Evolutionary conservation across 352 stramenopile species (phyloP).

Genomic region (Plasmopara muralis): DNA sequence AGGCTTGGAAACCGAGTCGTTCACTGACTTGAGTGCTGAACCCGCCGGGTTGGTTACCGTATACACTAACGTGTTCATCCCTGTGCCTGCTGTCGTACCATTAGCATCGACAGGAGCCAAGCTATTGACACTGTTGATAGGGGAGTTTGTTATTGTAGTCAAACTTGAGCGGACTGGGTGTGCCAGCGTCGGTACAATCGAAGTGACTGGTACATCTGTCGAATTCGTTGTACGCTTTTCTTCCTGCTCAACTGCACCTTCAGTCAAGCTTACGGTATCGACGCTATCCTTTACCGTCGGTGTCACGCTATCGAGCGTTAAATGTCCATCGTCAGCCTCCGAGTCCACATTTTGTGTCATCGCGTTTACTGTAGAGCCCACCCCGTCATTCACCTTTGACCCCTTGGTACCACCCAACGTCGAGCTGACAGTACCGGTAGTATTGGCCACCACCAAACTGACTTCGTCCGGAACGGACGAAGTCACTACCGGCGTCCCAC

Average conservation of each 20-base stretch:
- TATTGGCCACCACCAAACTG: not conserved
- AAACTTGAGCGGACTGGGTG: not conserved
- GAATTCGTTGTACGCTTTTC: not conserved
- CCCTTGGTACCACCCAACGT: not conserved
- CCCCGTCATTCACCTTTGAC: not conserved
- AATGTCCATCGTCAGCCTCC: too few species aligned
- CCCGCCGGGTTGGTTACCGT: not conserved
- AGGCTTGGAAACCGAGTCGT: not conserved
- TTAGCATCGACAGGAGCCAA: not conserved
- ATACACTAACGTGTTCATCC: not conserved
- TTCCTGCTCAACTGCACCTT: not conserved
- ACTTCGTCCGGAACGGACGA: not conserved
- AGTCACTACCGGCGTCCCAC: not conserved
- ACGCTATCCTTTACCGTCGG: not conserved
- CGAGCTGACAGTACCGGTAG: conserved; percentile 4
- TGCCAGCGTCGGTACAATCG: not conserved
- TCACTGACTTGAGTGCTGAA: too few species aligned
- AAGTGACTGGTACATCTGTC: not conserved
- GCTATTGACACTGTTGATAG: not conserved
- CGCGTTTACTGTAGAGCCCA: too few species aligned
- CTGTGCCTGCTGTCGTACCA: not conserved
- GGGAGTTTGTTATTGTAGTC: not conserved
- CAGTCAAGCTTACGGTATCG: not conserved
- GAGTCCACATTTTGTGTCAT: too few species aligned
- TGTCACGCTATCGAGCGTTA: too few species aligned